Evolutionary conservation across 2,329 filamentous ascomycete species (phyloP), one percentile per base, ranked within the genome.

Genomic region (Aspergillus pseudotamarii): DNA sequence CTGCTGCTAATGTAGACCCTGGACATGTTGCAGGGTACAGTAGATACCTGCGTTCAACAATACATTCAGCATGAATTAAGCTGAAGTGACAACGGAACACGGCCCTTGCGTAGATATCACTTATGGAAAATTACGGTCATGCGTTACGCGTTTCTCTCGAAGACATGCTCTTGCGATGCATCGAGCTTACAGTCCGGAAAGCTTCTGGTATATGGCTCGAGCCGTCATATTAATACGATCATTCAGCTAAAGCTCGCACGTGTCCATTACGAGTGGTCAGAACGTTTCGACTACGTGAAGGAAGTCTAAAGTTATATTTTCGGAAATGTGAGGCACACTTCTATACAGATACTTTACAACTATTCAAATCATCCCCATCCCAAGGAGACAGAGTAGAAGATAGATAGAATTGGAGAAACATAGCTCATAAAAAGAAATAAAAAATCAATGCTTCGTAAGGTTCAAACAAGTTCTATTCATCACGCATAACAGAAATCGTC

Each of bases 401-500:
- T 6, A 14, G 16, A 41, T 8, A 9, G 38, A 4, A n/a, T 19
- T 10, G 0, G 16, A 41, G 2, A 46, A 23, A 46, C 10, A 4
- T 23, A 46, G 10, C 12, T 21, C 14, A 14, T 23, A 23, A 6
- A 26, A 19, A n/a, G 21, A 41, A 41, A n/a, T 1, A 19, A n/a
- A n/a, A 12, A n/a, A 8, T 3, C 3, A 41, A 41, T 19, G 9
- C 16, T 19, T 41, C 38, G 38, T 41, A 41, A n/a, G 6, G 3
- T 9, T 41, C 19, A n/a, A 28, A 28, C 14, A 16, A 32, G 2
- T 9, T 0, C 28, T 28, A 51, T 28, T 26, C 50, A 32, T 34
- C 34, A 38, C 32, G 23, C 32, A 64, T 59, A n/a, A 67, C 64
- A 6, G 67, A 67, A 34, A 64, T 64, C 6, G 64, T 66, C 68